Percentiles rank a stretch among this genome's conserved stretches.
Evolutionary conservation across 176 grass and related monocot species (phyloP).

Genomic region (Luzula sylvatica): DNA sequence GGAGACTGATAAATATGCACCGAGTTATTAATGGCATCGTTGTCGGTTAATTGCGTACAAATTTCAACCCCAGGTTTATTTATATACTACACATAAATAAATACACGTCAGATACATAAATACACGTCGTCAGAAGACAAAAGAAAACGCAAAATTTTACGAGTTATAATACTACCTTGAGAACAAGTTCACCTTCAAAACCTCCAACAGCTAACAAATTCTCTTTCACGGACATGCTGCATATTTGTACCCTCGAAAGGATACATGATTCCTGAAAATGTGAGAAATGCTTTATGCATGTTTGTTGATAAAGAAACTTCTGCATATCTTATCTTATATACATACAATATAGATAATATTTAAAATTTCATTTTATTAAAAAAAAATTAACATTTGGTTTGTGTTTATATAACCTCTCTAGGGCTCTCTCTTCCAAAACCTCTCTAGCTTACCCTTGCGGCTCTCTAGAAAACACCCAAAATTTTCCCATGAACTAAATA

Average conservation of each 20-base stretch:
- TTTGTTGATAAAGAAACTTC: too few species aligned
- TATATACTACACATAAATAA: constrained; percentile 28
- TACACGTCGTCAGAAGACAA: neutral
- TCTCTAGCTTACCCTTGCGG: too few species aligned
- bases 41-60: constrained; percentile 46
- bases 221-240: constrained; percentile 64
- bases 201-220: constrained; percentile 77
- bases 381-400: neutral
- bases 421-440: too few species aligned
- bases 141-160: neutral
- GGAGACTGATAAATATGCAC: constrained; percentile 45
- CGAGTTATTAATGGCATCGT: constrained; percentile 61
- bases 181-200: constrained; percentile 89
- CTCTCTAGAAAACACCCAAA: too few species aligned
- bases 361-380: too few species aligned
- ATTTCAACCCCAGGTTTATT: constrained; percentile 64
- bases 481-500: too few species aligned
- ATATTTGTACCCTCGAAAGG: constrained; percentile 78
- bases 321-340: too few species aligned
- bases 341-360: too few species aligned
- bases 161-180: constrained; percentile 43
- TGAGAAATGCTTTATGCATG: neutral
- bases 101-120: too few species aligned
- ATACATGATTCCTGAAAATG: constrained; percentile 38
- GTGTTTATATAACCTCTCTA: too few species aligned